Conservation (phyloP, 257 asterid genomes). For the Echium plantagineum region DNA sequence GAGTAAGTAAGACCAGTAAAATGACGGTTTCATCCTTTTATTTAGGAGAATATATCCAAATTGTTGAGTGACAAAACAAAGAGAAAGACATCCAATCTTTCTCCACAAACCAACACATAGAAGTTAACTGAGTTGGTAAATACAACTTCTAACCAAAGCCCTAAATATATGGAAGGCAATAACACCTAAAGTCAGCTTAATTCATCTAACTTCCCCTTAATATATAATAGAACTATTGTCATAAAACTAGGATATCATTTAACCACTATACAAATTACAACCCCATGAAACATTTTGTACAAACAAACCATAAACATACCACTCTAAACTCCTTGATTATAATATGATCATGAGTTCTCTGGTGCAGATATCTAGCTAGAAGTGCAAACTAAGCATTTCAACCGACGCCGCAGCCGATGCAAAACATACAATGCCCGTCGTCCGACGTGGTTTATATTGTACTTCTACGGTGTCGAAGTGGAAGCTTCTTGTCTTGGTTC, state of each 20-base stretch:
- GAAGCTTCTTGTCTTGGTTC: slow-evolving; percentile 90
- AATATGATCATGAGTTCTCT: not conserved
- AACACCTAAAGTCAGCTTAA: not conserved
- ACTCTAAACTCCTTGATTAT: slow-evolving; percentile 6
- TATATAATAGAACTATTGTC: not conserved
- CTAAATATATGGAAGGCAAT: not conserved
- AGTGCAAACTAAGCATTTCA: not conserved
- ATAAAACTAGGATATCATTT: not conserved
- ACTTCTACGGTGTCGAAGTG: slow-evolving; percentile 36
- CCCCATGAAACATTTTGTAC: slow-evolving; percentile 17
- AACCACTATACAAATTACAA: not conserved
- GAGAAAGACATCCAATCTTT: not conserved
- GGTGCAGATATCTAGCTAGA: not conserved
- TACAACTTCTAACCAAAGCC: not conserved
- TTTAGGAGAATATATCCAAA: not conserved
- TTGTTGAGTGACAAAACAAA: not conserved
- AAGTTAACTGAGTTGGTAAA: not conserved
- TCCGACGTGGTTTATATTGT: not conserved
- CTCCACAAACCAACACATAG: not conserved
- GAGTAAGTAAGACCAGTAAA: no score
- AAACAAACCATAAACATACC: slow-evolving; percentile 36
- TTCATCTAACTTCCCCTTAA: not conserved
- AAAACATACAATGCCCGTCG: slow-evolving; percentile 14
- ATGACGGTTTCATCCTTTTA: no score
- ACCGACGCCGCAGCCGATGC: not conserved